Evolutionary conservation across 148 eudicot genomes (phyloP), one percentile per base, ranked within the genome.

Genomic region (Rheum nobile): DNA sequence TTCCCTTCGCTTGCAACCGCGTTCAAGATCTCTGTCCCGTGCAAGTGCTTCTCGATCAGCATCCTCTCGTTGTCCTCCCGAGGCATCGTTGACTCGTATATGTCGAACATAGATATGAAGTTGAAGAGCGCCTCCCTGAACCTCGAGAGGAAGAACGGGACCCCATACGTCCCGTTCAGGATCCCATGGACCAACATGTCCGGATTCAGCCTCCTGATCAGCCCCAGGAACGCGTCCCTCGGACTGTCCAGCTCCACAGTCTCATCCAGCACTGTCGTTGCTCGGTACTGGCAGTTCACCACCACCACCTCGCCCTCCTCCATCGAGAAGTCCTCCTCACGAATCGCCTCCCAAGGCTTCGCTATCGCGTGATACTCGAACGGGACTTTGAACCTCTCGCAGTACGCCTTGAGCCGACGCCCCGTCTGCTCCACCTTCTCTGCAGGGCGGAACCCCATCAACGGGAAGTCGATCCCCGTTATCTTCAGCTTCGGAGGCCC

Each of bases 1-100:
- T 42, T 37, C 32, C 89, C 89, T 71, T 88, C 91, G 72, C 91
- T 85, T 0, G 91, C 89, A 42, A 88, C 41, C 5, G 82, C 83
- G 76, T 82, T 88, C 78, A 84, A 54, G 16, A 75, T 74, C 69
- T 78, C 84, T 59, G 81, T 77, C 8, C 85, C 91, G 22, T 61
- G 72, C 43, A 85, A 57, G 69, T 84, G 84, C 52, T 77, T 72
- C 75, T 88, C 91, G 50, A 82, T 32, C 73, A 76, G 52, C 74
- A 59, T 65, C 73, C 91, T 80, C 32, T 77, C 84, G 21, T 77
- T 82, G 61, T 84, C 86, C 46, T 86, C 86, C 6, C 79, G 48
- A 0, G 67, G 50, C 21, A 75, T 19, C 1, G 73, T 76, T 0
- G 74, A 79, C 21, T 86, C 89, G 26, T 79, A 75, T 77, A 83